A percentile compares a stretch with the other conserved stretches of the same genome.
phyloP scores from a whole-genome alignment of 352 stramenopile species.

The Phytophthora crassamura region DNA sequence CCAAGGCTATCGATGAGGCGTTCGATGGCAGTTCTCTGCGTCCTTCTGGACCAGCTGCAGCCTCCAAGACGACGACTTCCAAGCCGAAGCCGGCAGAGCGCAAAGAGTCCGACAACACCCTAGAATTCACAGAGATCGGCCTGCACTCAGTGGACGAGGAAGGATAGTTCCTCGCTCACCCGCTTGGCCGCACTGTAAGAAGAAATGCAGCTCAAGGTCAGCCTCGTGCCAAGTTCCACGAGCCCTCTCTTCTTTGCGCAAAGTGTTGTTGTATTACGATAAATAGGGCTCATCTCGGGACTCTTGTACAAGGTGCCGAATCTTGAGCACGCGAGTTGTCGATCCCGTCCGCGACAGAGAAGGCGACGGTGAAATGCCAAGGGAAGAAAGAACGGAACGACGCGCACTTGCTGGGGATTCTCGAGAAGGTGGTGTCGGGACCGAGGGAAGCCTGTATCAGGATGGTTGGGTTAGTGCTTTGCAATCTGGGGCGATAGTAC shows the following conservation, averaged over 20 bases:
- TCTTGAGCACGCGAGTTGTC: conserved; percentile 64
- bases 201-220: background rate
- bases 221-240: too few relatives aligned
- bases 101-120: conserved; percentile 37
- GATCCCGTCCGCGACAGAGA: conserved; percentile 27
- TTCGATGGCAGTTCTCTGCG: conserved; percentile 31
- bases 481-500: background rate
- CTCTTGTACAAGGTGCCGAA: conserved; percentile 76
- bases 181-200: background rate
- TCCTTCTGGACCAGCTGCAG: conserved; percentile 4
- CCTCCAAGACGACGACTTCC: background rate
- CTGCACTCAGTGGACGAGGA: conserved; percentile 57
- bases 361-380: conserved; percentile 9
- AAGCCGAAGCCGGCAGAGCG: conserved; percentile 19
- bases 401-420: conserved; percentile 11
- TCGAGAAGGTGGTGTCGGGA: conserved; percentile 9
- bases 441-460: conserved; percentile 21
- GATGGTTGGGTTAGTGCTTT: background rate
- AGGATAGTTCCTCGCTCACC: background rate
- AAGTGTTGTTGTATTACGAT: conserved; percentile 39
- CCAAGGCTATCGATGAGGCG: conserved; percentile 46
- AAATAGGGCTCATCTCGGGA: conserved; percentile 76
- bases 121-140: conserved; percentile 74
- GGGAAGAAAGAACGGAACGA: conserved; percentile 1
- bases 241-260: background rate